These are phyloP conservation scores for Vaccinium myrtillus DNA, from an alignment of 148 eudicot species.

Conservation along the genomic window DNA sequence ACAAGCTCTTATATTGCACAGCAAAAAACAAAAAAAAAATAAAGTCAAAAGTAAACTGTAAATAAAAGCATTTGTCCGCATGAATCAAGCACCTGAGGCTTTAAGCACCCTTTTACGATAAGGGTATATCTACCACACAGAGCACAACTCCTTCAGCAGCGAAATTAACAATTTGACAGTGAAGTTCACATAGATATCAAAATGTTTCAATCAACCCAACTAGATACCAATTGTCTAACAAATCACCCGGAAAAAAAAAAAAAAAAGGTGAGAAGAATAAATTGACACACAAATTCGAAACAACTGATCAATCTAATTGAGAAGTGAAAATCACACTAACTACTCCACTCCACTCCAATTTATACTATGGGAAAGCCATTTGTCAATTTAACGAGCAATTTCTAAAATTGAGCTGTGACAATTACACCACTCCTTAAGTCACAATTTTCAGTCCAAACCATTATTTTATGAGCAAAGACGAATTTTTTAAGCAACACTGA, in stretches of 20 bases:
- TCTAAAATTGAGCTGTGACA: constrained; percentile 10
- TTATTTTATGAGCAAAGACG: background rate
- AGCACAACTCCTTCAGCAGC: background rate
- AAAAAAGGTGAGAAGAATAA: background rate
- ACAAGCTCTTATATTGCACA: background rate
- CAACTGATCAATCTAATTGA: background rate
- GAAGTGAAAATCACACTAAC: background rate
- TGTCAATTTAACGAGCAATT: background rate
- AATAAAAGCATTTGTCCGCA: background rate
- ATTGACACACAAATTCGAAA: background rate
- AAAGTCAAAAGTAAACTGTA: background rate
- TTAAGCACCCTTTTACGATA: background rate
- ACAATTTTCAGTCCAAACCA: constrained; percentile 9
- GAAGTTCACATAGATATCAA: background rate
- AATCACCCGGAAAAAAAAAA: background rate
- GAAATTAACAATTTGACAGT: background rate
- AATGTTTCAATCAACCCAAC: constrained; percentile 3
- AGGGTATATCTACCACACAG: background rate
- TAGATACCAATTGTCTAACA: background rate
- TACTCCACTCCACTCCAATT: background rate
- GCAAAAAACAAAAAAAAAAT: background rate
- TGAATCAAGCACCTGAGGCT: constrained; percentile 2
- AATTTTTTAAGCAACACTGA: constrained; percentile 30
- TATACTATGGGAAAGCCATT: background rate
- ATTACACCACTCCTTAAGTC: background rate